Evolutionary conservation across 2,329 filamentous ascomycete genomes (phyloP).

Genomic region (Ascochyta fabae): DNA sequence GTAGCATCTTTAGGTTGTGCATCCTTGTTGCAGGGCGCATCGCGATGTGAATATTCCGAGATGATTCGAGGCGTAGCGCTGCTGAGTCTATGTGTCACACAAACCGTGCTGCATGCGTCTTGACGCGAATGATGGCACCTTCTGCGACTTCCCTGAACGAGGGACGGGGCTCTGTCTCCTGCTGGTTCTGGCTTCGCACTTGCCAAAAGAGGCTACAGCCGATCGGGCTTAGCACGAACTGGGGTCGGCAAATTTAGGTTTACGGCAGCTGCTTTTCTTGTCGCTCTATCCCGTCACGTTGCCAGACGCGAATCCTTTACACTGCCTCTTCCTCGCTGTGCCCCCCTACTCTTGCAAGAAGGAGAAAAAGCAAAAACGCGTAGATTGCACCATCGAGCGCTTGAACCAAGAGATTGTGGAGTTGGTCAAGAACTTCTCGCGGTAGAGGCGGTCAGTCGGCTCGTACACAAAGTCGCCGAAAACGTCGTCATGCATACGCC

Average conservation of each 20-base stretch:
- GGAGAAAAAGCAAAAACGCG: slow-evolving; percentile 5
- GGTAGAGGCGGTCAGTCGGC: slow-evolving; percentile 33
- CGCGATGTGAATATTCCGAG: slow-evolving; percentile 34
- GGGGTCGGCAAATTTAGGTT: slow-evolving; percentile 39
- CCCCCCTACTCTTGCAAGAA: neutral
- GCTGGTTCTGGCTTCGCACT: slow-evolving; percentile 14
- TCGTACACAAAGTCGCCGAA: slow-evolving; percentile 36
- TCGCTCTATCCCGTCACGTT: slow-evolving; percentile 18
- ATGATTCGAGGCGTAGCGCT: slow-evolving; percentile 26
- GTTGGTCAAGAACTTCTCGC: slow-evolving; percentile 18
- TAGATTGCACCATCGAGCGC: slow-evolving; percentile 5
- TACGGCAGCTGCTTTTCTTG: slow-evolving; percentile 27
- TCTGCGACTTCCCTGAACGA: slow-evolving; percentile 23
- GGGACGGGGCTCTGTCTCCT: slow-evolving; percentile 7
- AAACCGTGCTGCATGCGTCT: slow-evolving; percentile 28
- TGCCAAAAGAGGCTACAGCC: slow-evolving; percentile 12
- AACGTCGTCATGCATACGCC: slow-evolving; percentile 43
- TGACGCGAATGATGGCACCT: slow-evolving; percentile 27
- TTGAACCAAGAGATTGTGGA: neutral
- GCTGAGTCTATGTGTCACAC: slow-evolving; percentile 39
- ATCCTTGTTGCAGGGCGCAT: slow-evolving; percentile 41
- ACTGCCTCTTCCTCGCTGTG: slow-evolving; percentile 4
- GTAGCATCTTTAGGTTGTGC: slow-evolving; percentile 49
- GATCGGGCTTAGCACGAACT: slow-evolving; percentile 26
- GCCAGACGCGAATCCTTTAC: slow-evolving; percentile 16